Evolutionary conservation across 345 rosid species (phyloP).

Genomic region (Rhizophora apiculata): DNA sequence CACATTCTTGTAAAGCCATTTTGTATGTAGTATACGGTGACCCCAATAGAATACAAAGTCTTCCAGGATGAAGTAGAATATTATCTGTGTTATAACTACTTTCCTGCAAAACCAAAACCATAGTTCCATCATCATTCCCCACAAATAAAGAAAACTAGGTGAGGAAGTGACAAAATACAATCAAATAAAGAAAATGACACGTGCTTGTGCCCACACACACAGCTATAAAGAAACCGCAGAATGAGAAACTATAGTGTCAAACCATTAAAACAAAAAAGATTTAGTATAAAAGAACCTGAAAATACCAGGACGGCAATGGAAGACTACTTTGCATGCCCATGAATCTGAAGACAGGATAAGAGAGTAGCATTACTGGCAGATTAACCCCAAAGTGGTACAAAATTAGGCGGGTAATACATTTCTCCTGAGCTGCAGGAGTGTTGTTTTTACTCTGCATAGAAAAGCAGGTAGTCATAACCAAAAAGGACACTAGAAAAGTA

Average conservation of each 20-base stretch:
- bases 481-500: too few relatives aligned
- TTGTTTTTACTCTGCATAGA: slow-evolving; percentile 68
- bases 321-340: slow-evolving; percentile 95
- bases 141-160: neutral
- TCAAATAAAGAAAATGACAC: neutral
- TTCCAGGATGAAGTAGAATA: slow-evolving; percentile 92
- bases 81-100: slow-evolving; percentile 60
- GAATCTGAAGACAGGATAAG: slow-evolving; percentile 87
- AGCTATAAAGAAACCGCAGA: neutral
- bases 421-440: slow-evolving; percentile 84
- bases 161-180: neutral
- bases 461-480: too few relatives aligned
- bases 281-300: slow-evolving; percentile 77
- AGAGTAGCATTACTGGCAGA: slow-evolving; percentile 79
- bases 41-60: slow-evolving; percentile 99
- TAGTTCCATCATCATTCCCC: slow-evolving; percentile 9
- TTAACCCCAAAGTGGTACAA: slow-evolving; percentile 84
- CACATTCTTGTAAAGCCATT: slow-evolving; percentile 94
- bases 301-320: slow-evolving; percentile 99
- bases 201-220: too few relatives aligned
- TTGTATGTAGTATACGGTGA: slow-evolving; percentile 82
- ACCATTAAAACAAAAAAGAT: slow-evolving; percentile 30
- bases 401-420: slow-evolving; percentile 71
- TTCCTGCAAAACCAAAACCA: slow-evolving; percentile 54
- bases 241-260: slow-evolving; percentile 23